phyloP scores from a whole-genome alignment of 257 asterid genomes.

The Solanum chiquidenum region DNA sequence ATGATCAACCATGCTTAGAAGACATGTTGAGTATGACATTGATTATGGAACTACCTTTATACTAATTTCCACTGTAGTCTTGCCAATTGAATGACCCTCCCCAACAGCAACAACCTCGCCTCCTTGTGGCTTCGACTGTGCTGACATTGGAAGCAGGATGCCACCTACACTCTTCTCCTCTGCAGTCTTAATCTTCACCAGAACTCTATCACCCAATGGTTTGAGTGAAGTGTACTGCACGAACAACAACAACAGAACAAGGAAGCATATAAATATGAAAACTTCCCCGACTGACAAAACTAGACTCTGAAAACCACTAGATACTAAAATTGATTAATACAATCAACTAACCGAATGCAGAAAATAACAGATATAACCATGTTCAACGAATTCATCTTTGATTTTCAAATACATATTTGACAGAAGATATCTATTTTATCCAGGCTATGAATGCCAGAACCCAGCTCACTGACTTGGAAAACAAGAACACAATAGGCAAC shows the following conservation, averaged over 20 bases:
- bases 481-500: background rate
- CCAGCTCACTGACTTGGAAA: background rate
- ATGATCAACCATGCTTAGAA: background rate
- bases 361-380: background rate
- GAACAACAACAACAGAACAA: background rate
- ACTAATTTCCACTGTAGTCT: conserved; percentile 56
- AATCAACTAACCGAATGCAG: background rate
- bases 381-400: background rate
- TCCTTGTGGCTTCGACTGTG: conserved; percentile 68
- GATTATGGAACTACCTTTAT: conserved; percentile 42
- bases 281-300: background rate
- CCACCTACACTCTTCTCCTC: conserved; percentile 92
- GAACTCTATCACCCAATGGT: conserved; percentile 89
- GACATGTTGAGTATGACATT: background rate
- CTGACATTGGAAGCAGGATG: conserved; percentile 65
- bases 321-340: background rate
- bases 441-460: background rate
- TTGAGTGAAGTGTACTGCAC: conserved; percentile 78
- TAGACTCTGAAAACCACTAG: background rate
- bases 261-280: background rate
- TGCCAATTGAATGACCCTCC: conserved; percentile 79
- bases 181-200: conserved; percentile 66
- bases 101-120: conserved; percentile 97
- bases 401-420: background rate
- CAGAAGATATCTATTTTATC: background rate